Evolutionary conservation across 2,329 filamentous ascomycete species (phyloP).

Genomic region (Elsinoe fawcettii): DNA sequence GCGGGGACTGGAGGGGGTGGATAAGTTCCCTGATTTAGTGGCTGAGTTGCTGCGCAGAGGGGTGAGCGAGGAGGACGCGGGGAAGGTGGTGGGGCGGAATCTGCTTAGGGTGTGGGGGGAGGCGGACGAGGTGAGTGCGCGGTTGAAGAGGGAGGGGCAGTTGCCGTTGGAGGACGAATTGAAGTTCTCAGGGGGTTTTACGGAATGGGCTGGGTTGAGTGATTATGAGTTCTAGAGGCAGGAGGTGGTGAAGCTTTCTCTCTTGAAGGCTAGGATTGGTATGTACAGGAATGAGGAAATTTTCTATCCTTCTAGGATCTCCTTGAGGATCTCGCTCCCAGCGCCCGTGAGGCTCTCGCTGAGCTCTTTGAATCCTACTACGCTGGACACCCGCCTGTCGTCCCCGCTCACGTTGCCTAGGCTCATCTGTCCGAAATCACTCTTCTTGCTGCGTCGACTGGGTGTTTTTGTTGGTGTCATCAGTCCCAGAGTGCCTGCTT

Average conservation of each 20-base stretch:
- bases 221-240: background rate
- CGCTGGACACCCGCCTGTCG: conserved; percentile 44
- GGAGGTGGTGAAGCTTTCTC: background rate
- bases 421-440: conserved; percentile 46
- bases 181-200: background rate
- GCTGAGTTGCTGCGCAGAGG: conserved; percentile 65
- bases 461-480: conserved; percentile 62
- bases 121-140: conserved; percentile 62
- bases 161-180: conserved; percentile 40
- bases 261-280: background rate
- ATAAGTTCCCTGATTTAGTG: conserved; percentile 71
- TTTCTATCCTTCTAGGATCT: conserved; percentile 28
- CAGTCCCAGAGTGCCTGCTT: conserved; percentile 56
- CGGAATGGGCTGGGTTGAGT: background rate
- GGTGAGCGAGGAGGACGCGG: conserved; percentile 64
- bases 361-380: conserved; percentile 30
- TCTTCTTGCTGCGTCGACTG: conserved; percentile 55
- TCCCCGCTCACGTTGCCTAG: conserved; percentile 41
- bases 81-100: conserved; percentile 72
- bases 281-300: background rate
- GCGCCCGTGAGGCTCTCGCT: conserved; percentile 27
- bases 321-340: conserved; percentile 30
- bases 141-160: conserved; percentile 48
- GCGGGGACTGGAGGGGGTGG: conserved; percentile 72
- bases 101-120: conserved; percentile 75